These are phyloP conservation scores for Kwoniella pini DNA, from an alignment of 768 basidiomycete species.

Conservation along the genomic window DNA sequence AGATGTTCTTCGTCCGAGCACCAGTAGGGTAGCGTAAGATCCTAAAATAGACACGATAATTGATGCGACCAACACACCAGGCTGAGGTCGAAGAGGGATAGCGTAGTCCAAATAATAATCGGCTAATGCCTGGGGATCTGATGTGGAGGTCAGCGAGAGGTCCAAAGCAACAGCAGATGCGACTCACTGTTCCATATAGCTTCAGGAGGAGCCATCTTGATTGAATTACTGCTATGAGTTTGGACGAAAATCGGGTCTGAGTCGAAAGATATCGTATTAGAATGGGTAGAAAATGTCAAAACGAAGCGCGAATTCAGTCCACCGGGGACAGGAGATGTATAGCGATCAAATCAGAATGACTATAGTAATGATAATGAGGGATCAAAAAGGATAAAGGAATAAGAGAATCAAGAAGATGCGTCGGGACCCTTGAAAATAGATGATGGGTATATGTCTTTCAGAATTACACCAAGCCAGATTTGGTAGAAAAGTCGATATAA, in stretches of 20 bases:
- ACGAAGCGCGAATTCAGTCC: background rate
- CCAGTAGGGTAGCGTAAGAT: conserved; percentile 53
- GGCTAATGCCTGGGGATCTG: conserved; percentile 46
- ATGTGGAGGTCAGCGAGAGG: background rate
- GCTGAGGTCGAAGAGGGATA: conserved; percentile 47
- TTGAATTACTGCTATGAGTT: background rate
- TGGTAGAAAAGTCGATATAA: too few species aligned
- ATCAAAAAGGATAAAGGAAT: background rate
- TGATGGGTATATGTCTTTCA: too few species aligned
- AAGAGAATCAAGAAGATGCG: background rate
- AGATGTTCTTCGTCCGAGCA: conserved; percentile 50
- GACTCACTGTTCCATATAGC: conserved; percentile 47
- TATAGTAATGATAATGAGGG: background rate
- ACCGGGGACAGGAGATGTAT: conserved; percentile 3
- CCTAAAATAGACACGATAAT: conserved; percentile 56
- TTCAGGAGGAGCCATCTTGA: conserved; percentile 30
- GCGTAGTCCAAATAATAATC: conserved; percentile 40
- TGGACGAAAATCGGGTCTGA: too few species aligned
- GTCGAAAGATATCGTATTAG: too few species aligned
- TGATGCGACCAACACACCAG: conserved; percentile 53
- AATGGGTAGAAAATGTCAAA: too few species aligned
- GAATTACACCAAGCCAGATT: too few species aligned
- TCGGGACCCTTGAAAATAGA: background rate
- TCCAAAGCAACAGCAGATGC: background rate
- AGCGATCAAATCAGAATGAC: conserved; percentile 1